Evolutionary conservation across 2,329 filamentous ascomycete species (phyloP).

Genomic region (Stachybotrys echinatus): DNA sequence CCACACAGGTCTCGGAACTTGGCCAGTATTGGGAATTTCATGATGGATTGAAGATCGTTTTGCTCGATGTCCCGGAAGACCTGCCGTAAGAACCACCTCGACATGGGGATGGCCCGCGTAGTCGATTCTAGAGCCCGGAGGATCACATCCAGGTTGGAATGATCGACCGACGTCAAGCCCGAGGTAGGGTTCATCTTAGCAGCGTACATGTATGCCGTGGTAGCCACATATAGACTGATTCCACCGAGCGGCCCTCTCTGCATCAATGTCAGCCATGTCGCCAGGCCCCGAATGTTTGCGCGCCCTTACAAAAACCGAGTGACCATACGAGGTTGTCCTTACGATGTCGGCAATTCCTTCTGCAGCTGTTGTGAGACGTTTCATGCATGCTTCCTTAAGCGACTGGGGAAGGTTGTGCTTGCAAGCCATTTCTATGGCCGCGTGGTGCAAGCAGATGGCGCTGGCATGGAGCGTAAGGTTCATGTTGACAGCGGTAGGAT

Average conservation of each 20-base stretch:
- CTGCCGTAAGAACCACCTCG: slow-evolving; percentile 80
- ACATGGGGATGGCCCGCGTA: slow-evolving; percentile 68
- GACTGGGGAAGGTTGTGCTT: slow-evolving; percentile 60
- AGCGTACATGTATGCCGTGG: slow-evolving; percentile 77
- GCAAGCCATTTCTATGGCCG: slow-evolving; percentile 78
- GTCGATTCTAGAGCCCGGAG: slow-evolving; percentile 73
- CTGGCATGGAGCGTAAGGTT: slow-evolving; percentile 89
- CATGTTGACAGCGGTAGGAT: slow-evolving; percentile 71
- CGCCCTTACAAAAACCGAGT: slow-evolving; percentile 57
- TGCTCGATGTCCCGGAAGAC: slow-evolving; percentile 73
- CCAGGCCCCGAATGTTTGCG: not conserved
- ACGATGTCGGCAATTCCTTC: slow-evolving; percentile 82
- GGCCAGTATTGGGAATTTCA: slow-evolving; percentile 11
- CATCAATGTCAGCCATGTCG: not conserved
- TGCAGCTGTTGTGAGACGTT: slow-evolving; percentile 71
- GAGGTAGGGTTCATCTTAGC: slow-evolving; percentile 62
- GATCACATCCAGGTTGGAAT: slow-evolving; percentile 64
- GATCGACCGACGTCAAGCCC: slow-evolving; percentile 42
- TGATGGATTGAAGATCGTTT: slow-evolving; percentile 32
- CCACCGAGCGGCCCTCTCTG: slow-evolving; percentile 40
- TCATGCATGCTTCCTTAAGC: slow-evolving; percentile 65
- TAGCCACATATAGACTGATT: slow-evolving; percentile 80
- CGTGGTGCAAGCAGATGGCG: slow-evolving; percentile 83
- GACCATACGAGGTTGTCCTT: slow-evolving; percentile 68
- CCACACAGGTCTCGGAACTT: not conserved